Evolutionary conservation across 805 yeast genomes (phyloP), one percentile per base, ranked within the genome.

Genomic region (Nematodospora valgi): DNA sequence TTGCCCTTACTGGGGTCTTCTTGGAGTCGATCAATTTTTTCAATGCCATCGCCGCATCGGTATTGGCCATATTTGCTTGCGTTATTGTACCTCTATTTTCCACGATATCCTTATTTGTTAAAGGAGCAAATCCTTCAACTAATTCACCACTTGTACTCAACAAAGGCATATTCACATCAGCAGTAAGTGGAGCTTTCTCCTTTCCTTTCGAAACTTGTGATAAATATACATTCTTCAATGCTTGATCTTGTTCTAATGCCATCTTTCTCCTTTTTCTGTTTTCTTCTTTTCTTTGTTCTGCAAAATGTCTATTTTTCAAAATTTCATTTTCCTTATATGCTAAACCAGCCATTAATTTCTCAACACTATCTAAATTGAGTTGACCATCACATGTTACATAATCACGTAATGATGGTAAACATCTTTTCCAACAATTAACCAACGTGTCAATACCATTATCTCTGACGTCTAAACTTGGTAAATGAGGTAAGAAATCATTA

Each of bases 401-500:
- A 14, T 85, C 83, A 34, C 75, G 78, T 66, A 85, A 68, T 20
- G 57, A 51, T 0, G 94, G 83, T 31, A 93, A 55, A 1, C 74
- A 58, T 23, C 74, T 68, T 50, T 89, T 88, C 98, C 98, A 93
- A 31, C 91, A 77, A 25, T 71, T 73, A 9, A 87, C 81, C 35
- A 93, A 63, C 16, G 76, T 68, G 52, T 91, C 96, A 51, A 93
- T 84, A 47, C 96, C 89, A 52, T 86, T 86, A 58, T 93, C 98
- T 48, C 98, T 78, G 27, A 93, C 97, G 51, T 91, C 96, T 37
- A 93, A 72, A 20, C 94, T 80, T 4, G 99, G 98, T 47, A 93
- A 66, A 62, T 91, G 98, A 1, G 99, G 99, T 51, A 93, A 67
- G 72, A 93, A 93, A 77, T 93, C 99, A 56, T 93, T 93, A 60